Conservation (phyloP, 2,329 filamentous ascomycete species). For the Ramularia endophylla region DNA sequence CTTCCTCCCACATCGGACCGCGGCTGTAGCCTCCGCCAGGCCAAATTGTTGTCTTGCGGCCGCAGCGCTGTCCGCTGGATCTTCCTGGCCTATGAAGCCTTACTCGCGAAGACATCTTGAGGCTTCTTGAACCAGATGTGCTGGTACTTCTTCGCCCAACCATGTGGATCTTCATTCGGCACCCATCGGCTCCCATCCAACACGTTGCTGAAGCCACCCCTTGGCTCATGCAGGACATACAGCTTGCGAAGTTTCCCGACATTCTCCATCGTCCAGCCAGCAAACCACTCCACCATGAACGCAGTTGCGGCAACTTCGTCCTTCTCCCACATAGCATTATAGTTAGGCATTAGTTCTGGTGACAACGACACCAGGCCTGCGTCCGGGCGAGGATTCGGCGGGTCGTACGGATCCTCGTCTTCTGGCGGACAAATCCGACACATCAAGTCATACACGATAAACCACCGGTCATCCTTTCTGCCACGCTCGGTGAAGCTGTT, state of each 20-base stretch:
- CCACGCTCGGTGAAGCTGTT: slow-evolving; percentile 10
- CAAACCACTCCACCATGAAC: slow-evolving; percentile 30
- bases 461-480: slow-evolving; percentile 11
- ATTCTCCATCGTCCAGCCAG: slow-evolving; percentile 22
- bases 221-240: slow-evolving; percentile 23
- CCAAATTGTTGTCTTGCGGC: too few species aligned
- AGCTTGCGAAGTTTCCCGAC: slow-evolving; percentile 25
- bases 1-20: too few species aligned
- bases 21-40: too few species aligned
- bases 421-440: slow-evolving; percentile 24
- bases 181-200: slow-evolving; percentile 7
- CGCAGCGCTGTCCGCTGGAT: too few species aligned
- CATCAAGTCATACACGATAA: slow-evolving; percentile 20
- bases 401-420: slow-evolving; percentile 13
- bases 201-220: not conserved
- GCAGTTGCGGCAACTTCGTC: slow-evolving; percentile 24
- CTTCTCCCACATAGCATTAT: slow-evolving; percentile 19
- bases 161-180: slow-evolving; percentile 15
- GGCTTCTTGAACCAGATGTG: slow-evolving; percentile 23
- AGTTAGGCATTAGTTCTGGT: slow-evolving; percentile 20
- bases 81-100: too few species aligned
- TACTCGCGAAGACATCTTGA: slow-evolving; percentile 4
- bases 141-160: slow-evolving; percentile 23
- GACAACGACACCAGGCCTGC: slow-evolving; percentile 22
- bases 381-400: slow-evolving; percentile 10